A percentile compares a stretch with the other conserved stretches of the same genome.
Conservation (phyloP, 805 yeast species). For the Torulaspora microellipsoides region DNA sequence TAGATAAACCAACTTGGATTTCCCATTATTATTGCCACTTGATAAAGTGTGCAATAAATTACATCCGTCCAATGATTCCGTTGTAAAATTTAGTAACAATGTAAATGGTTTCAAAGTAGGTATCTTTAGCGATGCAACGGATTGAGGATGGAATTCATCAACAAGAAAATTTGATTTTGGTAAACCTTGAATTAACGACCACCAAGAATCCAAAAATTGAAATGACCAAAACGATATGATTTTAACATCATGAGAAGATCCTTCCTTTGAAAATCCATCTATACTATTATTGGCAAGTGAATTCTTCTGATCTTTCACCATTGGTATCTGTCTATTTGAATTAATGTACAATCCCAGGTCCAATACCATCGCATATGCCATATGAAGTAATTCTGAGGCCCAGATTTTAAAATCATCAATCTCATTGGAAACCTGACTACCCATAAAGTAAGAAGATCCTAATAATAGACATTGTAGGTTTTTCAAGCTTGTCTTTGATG, state of each 20-base stretch:
- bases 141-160: constrained; percentile 28
- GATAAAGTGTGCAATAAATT: constrained; percentile 19
- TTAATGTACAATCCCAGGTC: constrained; percentile 25
- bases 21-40: constrained; percentile 8
- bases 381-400: constrained; percentile 22
- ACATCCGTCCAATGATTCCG: constrained; percentile 24
- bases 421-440: constrained; percentile 8
- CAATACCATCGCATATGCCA: constrained; percentile 18
- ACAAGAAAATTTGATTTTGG: constrained; percentile 27
- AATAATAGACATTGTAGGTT: constrained; percentile 23
- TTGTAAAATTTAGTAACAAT: constrained; percentile 18
- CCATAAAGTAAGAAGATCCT: constrained; percentile 29
- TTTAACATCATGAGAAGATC: constrained; percentile 9
- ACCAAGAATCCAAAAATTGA: constrained; percentile 31
- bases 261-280: neutral
- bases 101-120: constrained; percentile 25
- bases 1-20: constrained; percentile 15
- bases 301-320: neutral
- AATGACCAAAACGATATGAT: constrained; percentile 28
- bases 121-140: constrained; percentile 15
- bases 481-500: constrained; percentile 15
- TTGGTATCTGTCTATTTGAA: constrained; percentile 19
- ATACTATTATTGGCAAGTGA: neutral
- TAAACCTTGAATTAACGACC: constrained; percentile 26
- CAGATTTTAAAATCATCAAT: constrained; percentile 7